phyloP scores from a whole-genome alignment of 371 early-diverging fungal species.

The Globomyces sp. region DNA sequence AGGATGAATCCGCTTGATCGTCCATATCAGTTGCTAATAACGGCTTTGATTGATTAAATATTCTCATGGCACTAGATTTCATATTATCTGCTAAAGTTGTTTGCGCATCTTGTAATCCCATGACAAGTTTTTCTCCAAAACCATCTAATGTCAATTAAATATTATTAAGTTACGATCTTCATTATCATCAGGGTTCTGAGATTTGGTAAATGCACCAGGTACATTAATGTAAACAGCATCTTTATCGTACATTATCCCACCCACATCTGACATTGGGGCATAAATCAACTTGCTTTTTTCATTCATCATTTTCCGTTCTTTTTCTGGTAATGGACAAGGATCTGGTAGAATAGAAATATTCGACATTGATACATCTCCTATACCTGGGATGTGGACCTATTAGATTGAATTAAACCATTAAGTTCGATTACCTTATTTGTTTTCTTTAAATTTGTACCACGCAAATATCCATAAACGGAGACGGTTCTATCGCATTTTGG shows the following conservation, averaged over 20 bases:
- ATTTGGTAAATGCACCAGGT: slow-evolving; percentile 77
- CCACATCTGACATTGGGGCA: slow-evolving; percentile 98
- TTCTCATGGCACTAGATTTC: slow-evolving; percentile 69
- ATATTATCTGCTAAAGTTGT: slow-evolving; percentile 77
- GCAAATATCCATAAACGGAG: slow-evolving; percentile 90
- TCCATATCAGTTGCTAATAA: slow-evolving; percentile 56
- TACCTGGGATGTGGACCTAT: slow-evolving; percentile 90
- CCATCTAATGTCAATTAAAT: slow-evolving; percentile 38
- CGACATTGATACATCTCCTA: slow-evolving; percentile 80
- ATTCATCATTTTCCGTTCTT: slow-evolving; percentile 80
- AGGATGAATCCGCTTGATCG: slow-evolving; percentile 29
- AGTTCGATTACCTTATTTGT: slow-evolving; percentile 49
- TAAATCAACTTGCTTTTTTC: slow-evolving; percentile 94
- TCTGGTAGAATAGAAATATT: slow-evolving; percentile 79
- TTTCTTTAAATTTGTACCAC: slow-evolving; percentile 88
- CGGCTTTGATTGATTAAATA: slow-evolving; percentile 78
- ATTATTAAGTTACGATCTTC: neutral
- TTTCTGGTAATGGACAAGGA: slow-evolving; percentile 94
- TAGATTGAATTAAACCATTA: slow-evolving; percentile 24
- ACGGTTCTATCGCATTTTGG: slow-evolving; percentile 90
- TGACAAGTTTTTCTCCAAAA: slow-evolving; percentile 78
- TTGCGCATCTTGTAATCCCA: slow-evolving; percentile 82
- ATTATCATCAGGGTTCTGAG: slow-evolving; percentile 42
- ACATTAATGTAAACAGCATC: slow-evolving; percentile 98
- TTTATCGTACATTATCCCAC: slow-evolving; percentile 97